Percentiles rank a stretch among this genome's conserved stretches.
Conservation (phyloP, 768 basidiomycete species). For the Boletus vermiculosoides region DNA sequence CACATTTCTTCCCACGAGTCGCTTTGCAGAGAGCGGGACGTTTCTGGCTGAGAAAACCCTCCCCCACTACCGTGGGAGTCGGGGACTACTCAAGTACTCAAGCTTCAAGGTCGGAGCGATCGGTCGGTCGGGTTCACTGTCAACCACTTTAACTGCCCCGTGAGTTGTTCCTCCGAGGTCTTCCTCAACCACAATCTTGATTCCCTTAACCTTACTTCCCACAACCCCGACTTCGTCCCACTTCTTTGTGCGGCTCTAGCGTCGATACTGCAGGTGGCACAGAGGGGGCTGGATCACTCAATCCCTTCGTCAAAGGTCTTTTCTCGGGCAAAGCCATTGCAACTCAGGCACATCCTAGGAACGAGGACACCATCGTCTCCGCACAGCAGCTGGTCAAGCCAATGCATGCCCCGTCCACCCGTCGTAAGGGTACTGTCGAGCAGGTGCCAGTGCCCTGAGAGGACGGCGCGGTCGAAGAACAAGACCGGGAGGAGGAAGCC, state of each 20-base stretch:
- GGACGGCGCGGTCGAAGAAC: too few species aligned
- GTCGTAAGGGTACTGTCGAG: too few species aligned
- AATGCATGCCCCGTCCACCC: too few species aligned
- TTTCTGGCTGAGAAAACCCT: background rate
- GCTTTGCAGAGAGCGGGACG: background rate
- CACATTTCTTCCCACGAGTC: background rate
- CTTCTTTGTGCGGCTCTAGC: conserved; percentile 70
- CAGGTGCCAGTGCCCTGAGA: too few species aligned
- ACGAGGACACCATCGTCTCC: conserved; percentile 94
- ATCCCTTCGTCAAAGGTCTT: conserved; percentile 87
- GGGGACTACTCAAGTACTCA: conserved; percentile 48
- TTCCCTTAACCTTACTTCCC: too few species aligned
- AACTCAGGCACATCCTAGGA: conserved; percentile 85
- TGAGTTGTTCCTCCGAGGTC: conserved; percentile 86
- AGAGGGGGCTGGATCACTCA: conserved; percentile 77
- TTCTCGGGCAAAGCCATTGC: conserved; percentile 89
- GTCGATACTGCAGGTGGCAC: conserved; percentile 39
- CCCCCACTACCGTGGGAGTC: background rate
- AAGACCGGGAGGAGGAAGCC: too few species aligned
- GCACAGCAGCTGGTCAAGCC: conserved; percentile 94
- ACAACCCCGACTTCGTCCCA: conserved; percentile 89
- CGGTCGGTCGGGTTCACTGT: conserved; percentile 81
- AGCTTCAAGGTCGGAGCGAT: conserved; percentile 81
- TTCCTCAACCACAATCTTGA: conserved; percentile 91
- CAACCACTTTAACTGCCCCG: conserved; percentile 87